These are phyloP conservation scores for Chrysosporium queenslandicum DNA, from an alignment of 2,329 filamentous ascomycete genomes.

Conservation along the genomic window DNA sequence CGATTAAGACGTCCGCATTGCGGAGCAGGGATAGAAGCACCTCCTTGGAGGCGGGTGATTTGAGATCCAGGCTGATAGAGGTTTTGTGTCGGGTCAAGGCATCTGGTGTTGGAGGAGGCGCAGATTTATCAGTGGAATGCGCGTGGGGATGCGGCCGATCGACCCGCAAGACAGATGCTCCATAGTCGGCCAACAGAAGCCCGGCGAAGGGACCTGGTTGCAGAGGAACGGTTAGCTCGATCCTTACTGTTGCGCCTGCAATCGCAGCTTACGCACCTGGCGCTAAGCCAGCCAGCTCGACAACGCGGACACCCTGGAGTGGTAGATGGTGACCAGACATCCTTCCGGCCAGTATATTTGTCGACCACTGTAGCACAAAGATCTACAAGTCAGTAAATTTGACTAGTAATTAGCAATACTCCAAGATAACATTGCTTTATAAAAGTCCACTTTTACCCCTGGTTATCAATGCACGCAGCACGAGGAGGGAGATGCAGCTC, in stretches of 20 bases:
- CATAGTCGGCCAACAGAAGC: conserved; percentile 79
- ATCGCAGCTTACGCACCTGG: conserved; percentile 18
- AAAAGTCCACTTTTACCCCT: background rate
- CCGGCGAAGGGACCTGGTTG: conserved; percentile 70
- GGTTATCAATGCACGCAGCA: too few relatives aligned
- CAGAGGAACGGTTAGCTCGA: background rate
- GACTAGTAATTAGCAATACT: background rate
- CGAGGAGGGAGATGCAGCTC: too few relatives aligned
- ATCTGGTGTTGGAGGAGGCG: conserved; percentile 52
- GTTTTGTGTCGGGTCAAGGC: conserved; percentile 69
- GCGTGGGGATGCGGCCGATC: conserved; percentile 50
- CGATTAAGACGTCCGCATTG: conserved; percentile 69
- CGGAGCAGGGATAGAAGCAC: conserved; percentile 57
- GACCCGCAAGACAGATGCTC: conserved; percentile 76
- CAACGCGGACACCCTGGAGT: conserved; percentile 21
- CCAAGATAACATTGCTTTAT: background rate
- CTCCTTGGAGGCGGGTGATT: conserved; percentile 51
- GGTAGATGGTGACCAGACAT: conserved; percentile 14
- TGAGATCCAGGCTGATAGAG: conserved; percentile 71
- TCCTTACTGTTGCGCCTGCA: background rate
- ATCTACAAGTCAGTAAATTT: background rate
- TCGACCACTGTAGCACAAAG: background rate
- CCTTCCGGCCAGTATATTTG: background rate
- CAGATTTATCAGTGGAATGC: conserved; percentile 27
- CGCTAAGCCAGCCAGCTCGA: conserved; percentile 24